phyloP scores from a whole-genome alignment of 192 early-diverging fungal species.

The Coemansia sp. region DNA sequence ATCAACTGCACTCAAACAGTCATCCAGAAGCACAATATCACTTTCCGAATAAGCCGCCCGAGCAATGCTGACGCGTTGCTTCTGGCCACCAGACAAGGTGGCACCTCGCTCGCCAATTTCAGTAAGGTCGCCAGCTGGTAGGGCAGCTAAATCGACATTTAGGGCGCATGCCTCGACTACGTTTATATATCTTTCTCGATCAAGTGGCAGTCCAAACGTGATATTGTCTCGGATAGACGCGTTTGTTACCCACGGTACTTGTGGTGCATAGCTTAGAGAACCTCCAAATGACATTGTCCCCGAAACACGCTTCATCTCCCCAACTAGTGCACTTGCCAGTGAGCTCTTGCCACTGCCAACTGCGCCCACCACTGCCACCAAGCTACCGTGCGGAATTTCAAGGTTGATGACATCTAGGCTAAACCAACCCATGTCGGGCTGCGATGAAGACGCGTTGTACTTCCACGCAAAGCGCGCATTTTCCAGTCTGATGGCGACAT shows the following conservation, averaged over 20 bases:
- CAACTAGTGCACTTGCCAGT: slow-evolving; percentile 58
- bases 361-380: slow-evolving; percentile 66
- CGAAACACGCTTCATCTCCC: slow-evolving; percentile 60
- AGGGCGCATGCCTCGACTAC: slow-evolving; percentile 75
- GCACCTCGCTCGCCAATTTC: slow-evolving; percentile 71
- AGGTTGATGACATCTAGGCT: slow-evolving; percentile 55
- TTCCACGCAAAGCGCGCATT: slow-evolving; percentile 42
- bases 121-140: slow-evolving; percentile 72
- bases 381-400: slow-evolving; percentile 55
- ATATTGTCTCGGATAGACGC: slow-evolving; percentile 75
- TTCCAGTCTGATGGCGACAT: slow-evolving; percentile 25
- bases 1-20: slow-evolving; percentile 71
- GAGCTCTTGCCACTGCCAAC: slow-evolving; percentile 75
- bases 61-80: slow-evolving; percentile 78
- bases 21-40: slow-evolving; percentile 78
- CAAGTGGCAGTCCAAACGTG: slow-evolving; percentile 68
- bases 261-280: slow-evolving; percentile 58
- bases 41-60: slow-evolving; percentile 77
- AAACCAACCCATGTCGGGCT: slow-evolving; percentile 13
- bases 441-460: not conserved
- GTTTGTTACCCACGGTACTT: slow-evolving; percentile 64
- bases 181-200: slow-evolving; percentile 64
- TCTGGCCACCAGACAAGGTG: slow-evolving; percentile 72
- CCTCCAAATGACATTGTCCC: slow-evolving; percentile 52
- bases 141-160: slow-evolving; percentile 66